Percentiles rank a stretch among this genome's conserved stretches.
phyloP scores from a whole-genome alignment of 345 rosid genomes.

The Populus simonii region DNA sequence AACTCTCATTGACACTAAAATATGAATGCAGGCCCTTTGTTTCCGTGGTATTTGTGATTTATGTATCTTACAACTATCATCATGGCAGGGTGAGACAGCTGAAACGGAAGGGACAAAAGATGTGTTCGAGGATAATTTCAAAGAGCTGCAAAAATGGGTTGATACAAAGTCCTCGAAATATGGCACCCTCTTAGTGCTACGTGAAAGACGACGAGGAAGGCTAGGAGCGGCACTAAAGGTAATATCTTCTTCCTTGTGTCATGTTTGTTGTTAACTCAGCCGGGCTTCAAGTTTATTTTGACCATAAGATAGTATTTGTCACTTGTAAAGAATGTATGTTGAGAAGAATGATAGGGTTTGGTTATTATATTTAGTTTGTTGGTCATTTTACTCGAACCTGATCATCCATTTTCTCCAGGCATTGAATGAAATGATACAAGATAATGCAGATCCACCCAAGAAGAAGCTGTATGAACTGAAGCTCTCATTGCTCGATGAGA shows the following conservation, averaged over 20 bases:
- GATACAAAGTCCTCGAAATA: constrained; percentile 76
- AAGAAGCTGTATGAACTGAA: constrained; percentile 74
- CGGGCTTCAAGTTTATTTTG: background rate
- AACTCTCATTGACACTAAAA: background rate
- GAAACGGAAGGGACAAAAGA: constrained; percentile 42
- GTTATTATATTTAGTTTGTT: background rate
- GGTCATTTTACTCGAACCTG: background rate
- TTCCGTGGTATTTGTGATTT: background rate
- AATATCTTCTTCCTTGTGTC: background rate
- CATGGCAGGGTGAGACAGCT: constrained; percentile 46
- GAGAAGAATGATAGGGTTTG: background rate
- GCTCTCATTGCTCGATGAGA: constrained; percentile 69
- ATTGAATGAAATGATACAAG: constrained; percentile 71
- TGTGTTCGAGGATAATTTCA: constrained; percentile 70
- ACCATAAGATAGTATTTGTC: background rate
- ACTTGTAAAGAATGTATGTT: background rate
- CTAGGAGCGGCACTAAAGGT: constrained; percentile 93
- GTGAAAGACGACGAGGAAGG: constrained; percentile 66
- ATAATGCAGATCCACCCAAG: constrained; percentile 67
- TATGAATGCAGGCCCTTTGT: background rate
- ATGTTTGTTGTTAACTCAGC: background rate
- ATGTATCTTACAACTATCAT: background rate
- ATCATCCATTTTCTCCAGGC: constrained; percentile 39
- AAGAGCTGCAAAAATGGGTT: constrained; percentile 82
- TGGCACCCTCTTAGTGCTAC: constrained; percentile 63